Percentiles rank a stretch among this genome's conserved stretches.
These are phyloP conservation scores for Ostreobium quekettii DNA, from an alignment of 139 green algal genomes.

Conservation along the genomic window DNA sequence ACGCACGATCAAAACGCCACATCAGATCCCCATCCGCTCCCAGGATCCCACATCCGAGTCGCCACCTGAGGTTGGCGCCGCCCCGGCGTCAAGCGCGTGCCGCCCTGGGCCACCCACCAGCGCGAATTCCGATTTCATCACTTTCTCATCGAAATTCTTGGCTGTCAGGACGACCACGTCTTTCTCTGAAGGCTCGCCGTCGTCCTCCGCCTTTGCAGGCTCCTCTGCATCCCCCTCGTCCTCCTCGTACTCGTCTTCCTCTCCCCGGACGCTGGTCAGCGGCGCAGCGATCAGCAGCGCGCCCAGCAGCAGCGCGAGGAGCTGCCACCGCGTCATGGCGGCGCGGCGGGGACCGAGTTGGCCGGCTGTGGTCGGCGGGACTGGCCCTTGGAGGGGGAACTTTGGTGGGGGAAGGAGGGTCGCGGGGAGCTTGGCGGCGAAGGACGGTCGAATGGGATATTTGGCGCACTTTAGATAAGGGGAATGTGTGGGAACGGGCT, in stretches of 20 bases:
- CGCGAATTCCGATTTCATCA: conserved; percentile 50
- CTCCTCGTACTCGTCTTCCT: conserved; percentile 33
- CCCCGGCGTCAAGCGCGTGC: neutral
- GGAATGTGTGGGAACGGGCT: too few species aligned
- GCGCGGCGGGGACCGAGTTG: too few species aligned
- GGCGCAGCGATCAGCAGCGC: conserved; percentile 33
- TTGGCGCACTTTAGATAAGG: too few species aligned
- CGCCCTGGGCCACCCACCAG: conserved; percentile 40
- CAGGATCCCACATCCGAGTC: neutral
- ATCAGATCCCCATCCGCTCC: conserved; percentile 10
- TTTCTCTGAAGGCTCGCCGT: conserved; percentile 38
- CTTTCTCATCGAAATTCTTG: conserved; percentile 51
- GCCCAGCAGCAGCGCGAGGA: conserved; percentile 30
- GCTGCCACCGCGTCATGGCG: conserved; percentile 25
- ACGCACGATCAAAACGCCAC: neutral
- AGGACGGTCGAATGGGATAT: too few species aligned
- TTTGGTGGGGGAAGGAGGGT: too few species aligned
- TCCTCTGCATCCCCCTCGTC: conserved; percentile 32
- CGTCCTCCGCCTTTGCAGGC: conserved; percentile 9
- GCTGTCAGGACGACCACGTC: conserved; percentile 61
- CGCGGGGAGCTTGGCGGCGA: too few species aligned
- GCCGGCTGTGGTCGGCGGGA: too few species aligned
- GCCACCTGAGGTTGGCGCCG: neutral
- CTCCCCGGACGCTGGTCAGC: conserved; percentile 20
- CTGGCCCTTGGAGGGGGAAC: too few species aligned